Base-by-base conservation (phyloP, 1,139 yeast genomes). In the Lodderomyces jiufengensis region DNA sequence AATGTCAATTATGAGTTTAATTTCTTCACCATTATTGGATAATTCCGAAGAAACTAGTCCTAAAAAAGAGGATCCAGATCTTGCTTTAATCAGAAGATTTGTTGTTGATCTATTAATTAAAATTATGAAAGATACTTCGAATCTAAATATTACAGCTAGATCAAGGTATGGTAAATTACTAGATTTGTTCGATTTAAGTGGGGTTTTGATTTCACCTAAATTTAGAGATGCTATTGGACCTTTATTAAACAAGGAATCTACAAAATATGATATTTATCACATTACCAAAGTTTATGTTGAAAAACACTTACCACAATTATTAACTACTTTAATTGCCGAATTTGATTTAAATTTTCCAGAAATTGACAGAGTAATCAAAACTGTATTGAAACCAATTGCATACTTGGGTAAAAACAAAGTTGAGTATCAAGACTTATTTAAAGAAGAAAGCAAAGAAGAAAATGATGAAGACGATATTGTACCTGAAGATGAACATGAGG, bases 301-400 rank as follows among this genome's bases (percentile, higher is more conserved):
- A 31, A 74, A 78, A 48, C 80, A 76, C 41, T 66, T 84, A 31
- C 80, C 88, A 0, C 54, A 64, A 10, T 69, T 76, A 20, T 63
- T 86, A 9, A 70, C 90, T 0, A 58, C 65, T 1, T 65, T 81
- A 28, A 55, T 86, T 42, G 74, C 88, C 0, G 76, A 71, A 13
- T 52, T 85, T 24, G 95, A 87, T 53, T 63, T 85, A 44, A 84
- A 84, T 48, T 80, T 73, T 48, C 95, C 95, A 0, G 70, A 72
- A 22, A 66, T 85, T 4, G 76, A 77, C 32, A 68, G 70, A 40
- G 74, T 85, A 9, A 66, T 80, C 14, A 75, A 76, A 36, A 59
- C 71, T 2, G 73, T 80, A 3, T 68, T 84, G 32, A 75, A 76
- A 42, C 80, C 87, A 4, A 54, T 88, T 27, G 74, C 79, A 14